Evolutionary conservation across 2,329 filamentous ascomycete species (phyloP).

Genomic region (Fusarium guadeloupense): DNA sequence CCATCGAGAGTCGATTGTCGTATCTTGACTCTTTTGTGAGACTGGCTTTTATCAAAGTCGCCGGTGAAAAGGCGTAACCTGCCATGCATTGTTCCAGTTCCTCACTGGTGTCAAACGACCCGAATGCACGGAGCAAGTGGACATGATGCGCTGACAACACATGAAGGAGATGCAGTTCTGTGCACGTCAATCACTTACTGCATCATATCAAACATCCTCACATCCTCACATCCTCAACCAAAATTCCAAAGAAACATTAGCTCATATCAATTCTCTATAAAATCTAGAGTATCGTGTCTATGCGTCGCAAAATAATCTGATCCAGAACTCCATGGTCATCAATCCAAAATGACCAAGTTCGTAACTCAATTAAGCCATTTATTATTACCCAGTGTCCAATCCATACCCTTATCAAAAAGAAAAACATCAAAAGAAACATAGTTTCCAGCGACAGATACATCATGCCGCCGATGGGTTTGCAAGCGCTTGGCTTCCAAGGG

Average conservation of each 20-base stretch:
- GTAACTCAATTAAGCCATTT: conserved; percentile 18
- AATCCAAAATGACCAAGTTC: conserved; percentile 13
- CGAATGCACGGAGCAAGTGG: too few relatives aligned
- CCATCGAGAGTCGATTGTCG: too few relatives aligned
- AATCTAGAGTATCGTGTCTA: conserved; percentile 38
- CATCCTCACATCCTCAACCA: not conserved
- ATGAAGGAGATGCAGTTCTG: too few relatives aligned
- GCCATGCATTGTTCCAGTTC: too few relatives aligned
- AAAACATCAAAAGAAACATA: not conserved
- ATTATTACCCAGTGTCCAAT: not conserved
- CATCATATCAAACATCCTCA: too few relatives aligned
- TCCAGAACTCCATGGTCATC: conserved; percentile 6
- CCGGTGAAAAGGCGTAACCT: too few relatives aligned
- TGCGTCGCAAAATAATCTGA: conserved; percentile 8
- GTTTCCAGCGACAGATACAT: not conserved
- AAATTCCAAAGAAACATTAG: not conserved
- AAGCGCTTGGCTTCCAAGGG: conserved; percentile 39
- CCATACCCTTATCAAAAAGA: not conserved
- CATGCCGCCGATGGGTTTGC: conserved; percentile 18
- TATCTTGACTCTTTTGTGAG: too few relatives aligned
- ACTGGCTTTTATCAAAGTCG: too few relatives aligned
- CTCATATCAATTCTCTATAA: conserved; percentile 33
- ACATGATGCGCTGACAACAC: too few relatives aligned
- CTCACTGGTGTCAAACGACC: too few relatives aligned
- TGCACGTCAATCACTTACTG: too few relatives aligned